Base-by-base conservation (phyloP, 768 basidiomycete species). In the Rhodotorula diobovata region DNA sequence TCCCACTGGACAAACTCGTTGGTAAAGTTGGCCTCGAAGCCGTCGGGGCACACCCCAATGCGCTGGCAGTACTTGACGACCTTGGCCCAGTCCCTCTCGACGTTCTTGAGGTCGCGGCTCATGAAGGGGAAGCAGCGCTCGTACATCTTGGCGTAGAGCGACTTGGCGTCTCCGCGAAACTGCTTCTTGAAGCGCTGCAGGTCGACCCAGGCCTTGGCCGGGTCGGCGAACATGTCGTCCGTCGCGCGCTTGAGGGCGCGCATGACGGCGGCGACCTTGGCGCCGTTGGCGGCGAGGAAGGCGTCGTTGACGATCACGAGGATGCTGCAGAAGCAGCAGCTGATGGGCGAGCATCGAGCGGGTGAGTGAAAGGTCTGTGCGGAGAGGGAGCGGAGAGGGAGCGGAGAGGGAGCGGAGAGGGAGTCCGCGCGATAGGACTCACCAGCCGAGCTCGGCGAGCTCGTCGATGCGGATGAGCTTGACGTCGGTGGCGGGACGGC, bases 401-500 rank as follows among this genome's bases (percentile, higher is more conserved):
- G 20, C 25, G 12, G 39, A 18, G 41, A 34, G 30, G n/a, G 9
- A 21, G 14, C 23, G 18, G 37, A 28, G 32, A 30, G n/a, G 51
- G 30, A 30, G 23, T 23, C 9, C 28, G 48, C 48, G 18, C 11
- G 48, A 21, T 9, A n/a, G 18, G 48, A 50, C 48, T 9, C n/a
- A 53, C 15, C 76, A 77, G 25, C 76, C 76, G 14, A 77, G 70
- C 59, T 68, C 70, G 35, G 75, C 75, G 30, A 76, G 63, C 55
- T 74, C 68, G 58, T 77, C 77, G 64, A 77, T 77, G 41, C 77
- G 62, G 48, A 72, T 60, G 68, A 76, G 74, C 48, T 74, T 66
- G 71, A 76, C 75, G 69, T 77, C 77, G 35, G 63, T 54, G 51
- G 54, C 37, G 30, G 77, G 68, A n/a, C 75, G 72, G 30, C 64